phyloP scores from a whole-genome alignment of 2,329 filamentous ascomycete species.

The Colletotrichum aenigma region DNA sequence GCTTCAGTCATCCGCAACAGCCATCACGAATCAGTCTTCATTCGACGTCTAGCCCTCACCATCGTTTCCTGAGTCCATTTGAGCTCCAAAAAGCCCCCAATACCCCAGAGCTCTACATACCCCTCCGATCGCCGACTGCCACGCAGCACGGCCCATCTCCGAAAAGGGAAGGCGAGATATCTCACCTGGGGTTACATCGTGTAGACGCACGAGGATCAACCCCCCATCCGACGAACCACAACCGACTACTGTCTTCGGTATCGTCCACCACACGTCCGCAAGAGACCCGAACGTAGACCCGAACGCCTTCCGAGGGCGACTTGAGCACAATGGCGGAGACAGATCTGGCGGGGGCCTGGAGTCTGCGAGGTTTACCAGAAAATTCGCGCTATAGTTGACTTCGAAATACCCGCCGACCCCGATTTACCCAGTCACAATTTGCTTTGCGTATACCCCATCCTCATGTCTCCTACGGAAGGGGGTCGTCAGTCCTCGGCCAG shows the following conservation, averaged over 20 bases:
- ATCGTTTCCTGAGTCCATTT: not conserved
- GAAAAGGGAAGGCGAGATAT: slow-evolving; percentile 11
- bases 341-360: not conserved
- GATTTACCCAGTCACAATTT: not conserved
- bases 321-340: not conserved
- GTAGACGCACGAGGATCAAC: not conserved
- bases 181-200: slow-evolving; percentile 1
- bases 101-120: not conserved
- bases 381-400: not conserved
- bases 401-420: not conserved
- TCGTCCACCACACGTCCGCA: not conserved
- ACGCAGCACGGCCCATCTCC: not conserved
- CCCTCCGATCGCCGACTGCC: not conserved
- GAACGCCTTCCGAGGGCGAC: not conserved
- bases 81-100: not conserved
- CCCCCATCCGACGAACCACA: not conserved
- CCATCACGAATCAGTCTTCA: not conserved
- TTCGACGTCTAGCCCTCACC: not conserved
- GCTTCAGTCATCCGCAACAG: not conserved
- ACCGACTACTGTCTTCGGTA: not conserved
- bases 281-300: not conserved
- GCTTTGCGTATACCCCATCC: not conserved
- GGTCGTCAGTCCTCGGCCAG: not conserved
- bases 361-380: not conserved
- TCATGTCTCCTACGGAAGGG: not conserved